Conservation (phyloP, 192 early-diverging fungal genomes). For the Rhizophagus sp. region DNA sequence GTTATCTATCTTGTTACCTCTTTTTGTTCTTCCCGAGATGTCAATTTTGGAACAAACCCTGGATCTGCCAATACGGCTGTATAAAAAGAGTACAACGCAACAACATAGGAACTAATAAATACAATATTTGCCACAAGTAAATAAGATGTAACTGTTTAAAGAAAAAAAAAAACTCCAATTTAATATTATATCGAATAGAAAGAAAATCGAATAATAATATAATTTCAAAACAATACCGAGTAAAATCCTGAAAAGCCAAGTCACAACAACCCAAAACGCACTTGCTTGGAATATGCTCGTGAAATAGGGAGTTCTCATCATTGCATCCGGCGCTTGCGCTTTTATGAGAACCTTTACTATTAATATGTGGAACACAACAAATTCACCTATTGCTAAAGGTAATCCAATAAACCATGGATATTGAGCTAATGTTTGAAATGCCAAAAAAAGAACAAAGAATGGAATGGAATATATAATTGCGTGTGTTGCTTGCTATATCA, state of each 20-base stretch:
- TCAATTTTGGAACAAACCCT: conserved; percentile 70
- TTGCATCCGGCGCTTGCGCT: conserved; percentile 47
- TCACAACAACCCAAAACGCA: conserved; percentile 66
- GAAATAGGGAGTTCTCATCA: conserved; percentile 80
- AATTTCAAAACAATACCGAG: conserved; percentile 47
- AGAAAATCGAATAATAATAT: not conserved
- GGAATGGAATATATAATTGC: conserved; percentile 72
- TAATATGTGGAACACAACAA: conserved; percentile 56
- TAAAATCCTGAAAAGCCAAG: conserved; percentile 68
- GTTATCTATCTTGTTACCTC: conserved; percentile 25
- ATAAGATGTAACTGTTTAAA: conserved; percentile 57
- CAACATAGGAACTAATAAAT: conserved; percentile 62
- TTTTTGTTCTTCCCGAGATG: conserved; percentile 43
- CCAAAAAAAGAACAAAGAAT: conserved; percentile 61
- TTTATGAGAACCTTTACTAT: conserved; percentile 62
- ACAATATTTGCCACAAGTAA: conserved; percentile 62
- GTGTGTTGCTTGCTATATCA: conserved; percentile 59
- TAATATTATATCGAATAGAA: not conserved
- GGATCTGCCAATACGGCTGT: conserved; percentile 70
- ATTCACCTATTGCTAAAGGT: conserved; percentile 56
- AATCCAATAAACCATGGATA: conserved; percentile 82
- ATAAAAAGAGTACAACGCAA: conserved; percentile 79
- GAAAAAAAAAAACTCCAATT: not conserved
- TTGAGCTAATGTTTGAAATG: conserved; percentile 54
- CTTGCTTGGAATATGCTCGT: conserved; percentile 88